Evolutionary conservation across 495 filamentous ascomycete species (phyloP).

Genomic region (Jackrogersella minutella): DNA sequence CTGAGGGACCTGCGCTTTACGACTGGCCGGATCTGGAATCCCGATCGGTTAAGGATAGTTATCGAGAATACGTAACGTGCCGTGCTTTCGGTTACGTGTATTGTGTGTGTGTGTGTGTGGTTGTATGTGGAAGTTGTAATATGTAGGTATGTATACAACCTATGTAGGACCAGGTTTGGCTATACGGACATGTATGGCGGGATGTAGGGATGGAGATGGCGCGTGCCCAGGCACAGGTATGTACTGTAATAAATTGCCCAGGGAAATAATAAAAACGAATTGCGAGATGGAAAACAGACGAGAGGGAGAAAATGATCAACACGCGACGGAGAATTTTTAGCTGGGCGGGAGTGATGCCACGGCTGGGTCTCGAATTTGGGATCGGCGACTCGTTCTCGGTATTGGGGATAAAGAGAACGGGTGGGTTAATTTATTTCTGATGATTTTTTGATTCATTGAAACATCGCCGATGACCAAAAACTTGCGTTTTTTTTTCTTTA

Average conservation of each 20-base stretch:
- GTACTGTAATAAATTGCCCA: constrained; percentile 11
- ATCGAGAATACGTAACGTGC: constrained; percentile 18
- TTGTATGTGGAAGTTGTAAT: neutral
- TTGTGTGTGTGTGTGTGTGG: neutral
- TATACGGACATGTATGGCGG: neutral
- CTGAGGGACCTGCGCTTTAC: constrained; percentile 10
- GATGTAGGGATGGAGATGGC: neutral
- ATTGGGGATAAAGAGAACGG: constrained; percentile 36
- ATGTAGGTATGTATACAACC: neutral
- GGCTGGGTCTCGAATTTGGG: constrained; percentile 40
- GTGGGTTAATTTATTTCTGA: constrained; percentile 33
- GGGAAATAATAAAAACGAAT: constrained; percentile 7
- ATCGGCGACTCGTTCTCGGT: constrained; percentile 39
- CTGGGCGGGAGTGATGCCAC: constrained; percentile 20
- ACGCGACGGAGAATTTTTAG: constrained; percentile 42
- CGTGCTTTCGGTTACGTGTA: too few species aligned
- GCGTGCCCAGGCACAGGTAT: constrained; percentile 7
- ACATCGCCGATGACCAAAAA: constrained; percentile 23
- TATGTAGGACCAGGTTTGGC: constrained; percentile 10
- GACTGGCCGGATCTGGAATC: constrained; percentile 27
- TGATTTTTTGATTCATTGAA: constrained; percentile 30
- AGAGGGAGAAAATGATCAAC: constrained; percentile 39
- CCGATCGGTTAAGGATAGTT: constrained; percentile 25
- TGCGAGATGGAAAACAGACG: constrained; percentile 20
- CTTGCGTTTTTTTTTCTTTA: constrained; percentile 5